phyloP scores from a whole-genome alignment of 208 protist genomes.

The Trichomonas vaginalis region DNA sequence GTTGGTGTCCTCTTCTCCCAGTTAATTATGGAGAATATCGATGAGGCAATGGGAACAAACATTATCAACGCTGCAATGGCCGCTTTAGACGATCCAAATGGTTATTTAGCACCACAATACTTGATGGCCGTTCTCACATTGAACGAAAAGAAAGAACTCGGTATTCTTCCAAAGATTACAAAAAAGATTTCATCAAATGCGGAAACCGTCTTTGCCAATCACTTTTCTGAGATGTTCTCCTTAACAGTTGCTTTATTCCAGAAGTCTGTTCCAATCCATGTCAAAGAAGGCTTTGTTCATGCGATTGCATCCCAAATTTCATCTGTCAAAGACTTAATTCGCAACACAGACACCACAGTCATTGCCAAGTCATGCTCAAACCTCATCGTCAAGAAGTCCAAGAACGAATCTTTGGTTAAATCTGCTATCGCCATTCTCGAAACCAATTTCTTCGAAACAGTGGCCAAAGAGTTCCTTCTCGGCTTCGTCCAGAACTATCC shows the following conservation, averaged over 20 bases:
- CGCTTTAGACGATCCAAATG: background rate
- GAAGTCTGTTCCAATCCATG: background rate
- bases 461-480: background rate
- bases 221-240: background rate
- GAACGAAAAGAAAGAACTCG: background rate
- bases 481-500: background rate
- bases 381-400: background rate
- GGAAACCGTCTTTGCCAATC: background rate
- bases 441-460: background rate
- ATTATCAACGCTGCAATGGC: background rate
- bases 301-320: background rate
- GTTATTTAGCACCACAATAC: background rate
- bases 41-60: background rate
- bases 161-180: background rate
- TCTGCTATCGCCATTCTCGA: background rate
- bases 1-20: background rate
- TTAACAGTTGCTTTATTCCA: background rate
- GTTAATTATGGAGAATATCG: background rate
- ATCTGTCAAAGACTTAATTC: background rate
- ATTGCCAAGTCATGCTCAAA: background rate
- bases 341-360: background rate
- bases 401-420: background rate
- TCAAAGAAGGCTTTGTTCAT: background rate
- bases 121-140: background rate
- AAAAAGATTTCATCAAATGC: background rate